Base-by-base conservation (phyloP, 208 protist genomes). In the Leishmania major region DNA sequence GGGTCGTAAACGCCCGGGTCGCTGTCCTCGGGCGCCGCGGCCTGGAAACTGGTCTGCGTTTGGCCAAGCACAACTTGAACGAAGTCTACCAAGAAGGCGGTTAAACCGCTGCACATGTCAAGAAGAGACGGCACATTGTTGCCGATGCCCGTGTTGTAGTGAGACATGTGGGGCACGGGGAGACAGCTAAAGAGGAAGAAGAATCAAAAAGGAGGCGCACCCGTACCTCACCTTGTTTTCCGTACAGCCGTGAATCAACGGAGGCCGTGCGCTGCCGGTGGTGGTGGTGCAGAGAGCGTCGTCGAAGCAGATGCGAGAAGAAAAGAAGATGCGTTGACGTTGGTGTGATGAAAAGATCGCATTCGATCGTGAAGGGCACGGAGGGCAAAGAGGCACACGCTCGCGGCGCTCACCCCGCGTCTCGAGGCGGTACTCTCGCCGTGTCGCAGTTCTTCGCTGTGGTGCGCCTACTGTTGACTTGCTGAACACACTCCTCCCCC, bases 91-190 rank as follows among this genome's bases (percentile, higher is more conserved):
- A 95, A 15, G 74, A 96, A 95, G 43, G 85, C 90, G 0, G 92
- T 84, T 22, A 94, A 70, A 37, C 92, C 93, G 72, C 88, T 96
- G 43, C 86, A 73, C 70, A 98, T 77, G 73, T 98, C 95, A 67
- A 98, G 85, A 22, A 98, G 55, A 15, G 93, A 97, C 8, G 93
- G 93, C 59, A 97, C 93, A 73, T 90, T 96, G 66, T 86, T 89
- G 77, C 88, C 89, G 83, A 96, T 98, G 67, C 92, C 93, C 1
- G 93, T 96, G 83, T 95, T 93, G 84, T 96, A 96, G 78, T 92
- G 93, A 11, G 95, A 95, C 93, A 98, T 98, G 74, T 37, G 51
- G 35, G 35, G 45, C 43, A 51, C n/a, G 31, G n/a, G 1, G 31
- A 49, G 8, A 37, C 25, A 53, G 8, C 40, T 45, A 70, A 35